These are phyloP conservation scores for Metschnikowia cerradonensis DNA, from an alignment of 805 yeast genomes.

Conservation along the genomic window DNA sequence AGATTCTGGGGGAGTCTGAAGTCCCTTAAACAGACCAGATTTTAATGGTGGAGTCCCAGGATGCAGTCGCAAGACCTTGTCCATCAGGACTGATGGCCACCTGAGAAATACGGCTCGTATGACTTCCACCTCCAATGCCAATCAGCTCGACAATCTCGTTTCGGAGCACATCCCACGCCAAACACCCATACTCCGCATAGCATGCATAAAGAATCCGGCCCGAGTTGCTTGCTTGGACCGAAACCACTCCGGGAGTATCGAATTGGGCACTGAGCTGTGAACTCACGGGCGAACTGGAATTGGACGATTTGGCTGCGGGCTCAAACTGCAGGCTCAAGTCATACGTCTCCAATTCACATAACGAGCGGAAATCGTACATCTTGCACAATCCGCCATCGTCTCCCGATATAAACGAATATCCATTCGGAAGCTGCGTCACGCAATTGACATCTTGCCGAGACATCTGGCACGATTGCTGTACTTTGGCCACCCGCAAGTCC, in stretches of 20 bases:
- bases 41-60: slow-evolving; percentile 74
- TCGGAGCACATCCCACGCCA: slow-evolving; percentile 73
- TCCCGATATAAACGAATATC: slow-evolving; percentile 67
- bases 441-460: slow-evolving; percentile 62
- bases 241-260: slow-evolving; percentile 65
- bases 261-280: slow-evolving; percentile 28
- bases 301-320: slow-evolving; percentile 7
- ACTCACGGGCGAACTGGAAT: slow-evolving; percentile 9
- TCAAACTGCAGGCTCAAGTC: slow-evolving; percentile 20
- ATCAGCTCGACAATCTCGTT: slow-evolving; percentile 62
- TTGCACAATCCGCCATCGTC: slow-evolving; percentile 73
- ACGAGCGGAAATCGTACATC: slow-evolving; percentile 73
- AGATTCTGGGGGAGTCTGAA: too few relatives aligned
- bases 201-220: slow-evolving; percentile 74
- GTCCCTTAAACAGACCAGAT: slow-evolving; percentile 45
- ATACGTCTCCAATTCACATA: slow-evolving; percentile 59
- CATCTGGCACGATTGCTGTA: slow-evolving; percentile 49
- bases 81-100: slow-evolving; percentile 74
- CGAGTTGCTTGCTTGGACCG: slow-evolving; percentile 67
- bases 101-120: slow-evolving; percentile 55
- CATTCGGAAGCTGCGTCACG: slow-evolving; percentile 63
- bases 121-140: slow-evolving; percentile 46
- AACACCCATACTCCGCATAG: slow-evolving; percentile 70
- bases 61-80: slow-evolving; percentile 67
- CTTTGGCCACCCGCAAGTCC: slow-evolving; percentile 47